Evolutionary conservation across 148 eudicot genomes (phyloP), one percentile per base, ranked within the genome.

Genomic region (Rhododendron williamsianum): DNA sequence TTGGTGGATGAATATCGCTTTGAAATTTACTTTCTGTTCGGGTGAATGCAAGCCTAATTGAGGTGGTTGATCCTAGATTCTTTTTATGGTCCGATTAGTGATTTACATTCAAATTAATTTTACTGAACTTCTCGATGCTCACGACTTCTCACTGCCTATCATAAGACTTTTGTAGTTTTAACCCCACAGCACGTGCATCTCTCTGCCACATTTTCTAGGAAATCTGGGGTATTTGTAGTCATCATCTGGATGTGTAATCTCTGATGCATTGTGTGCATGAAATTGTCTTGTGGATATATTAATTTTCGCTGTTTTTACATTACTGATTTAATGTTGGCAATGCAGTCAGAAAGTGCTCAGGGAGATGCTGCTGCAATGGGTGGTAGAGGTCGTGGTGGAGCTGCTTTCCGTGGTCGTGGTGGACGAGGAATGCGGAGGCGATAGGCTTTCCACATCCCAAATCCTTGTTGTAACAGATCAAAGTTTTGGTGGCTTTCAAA

Each of bases 261-360:
- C 8, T 33, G 76, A 84, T 73, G 76, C n/a, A n/a, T 7, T 36
- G 16, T 85, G 13, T 78, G 21, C 60, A 1, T 81, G 19, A n/a
- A 16, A 48, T 54, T 67, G 23, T 38, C 30, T 51, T 19, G 67
- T 56, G 15, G 36, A 7, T 8, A 35, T 15, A 63, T 72, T 35
- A 4, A 52, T 21, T 65, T 51, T 18, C 0, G 36, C 25, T 27
- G 9, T 43, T 48, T 82, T 11, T 56, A 69, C 33, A 27, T 54
- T 69, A 41, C 54, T 52, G 74, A 38, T 46, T 67, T 25, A 77
- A 30, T 83, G 78, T 76, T 82, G 79, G 25, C 30, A 63, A 52
- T 94, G 94, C 93, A 96, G 99, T 96, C 99, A 19, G 99, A 96
- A 94, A 95, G 98, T 81, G 99, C 99, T 54, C 99, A 96, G 88